Base-by-base conservation (phyloP, 768 basidiomycete species). In the Kondoa subrosea region DNA sequence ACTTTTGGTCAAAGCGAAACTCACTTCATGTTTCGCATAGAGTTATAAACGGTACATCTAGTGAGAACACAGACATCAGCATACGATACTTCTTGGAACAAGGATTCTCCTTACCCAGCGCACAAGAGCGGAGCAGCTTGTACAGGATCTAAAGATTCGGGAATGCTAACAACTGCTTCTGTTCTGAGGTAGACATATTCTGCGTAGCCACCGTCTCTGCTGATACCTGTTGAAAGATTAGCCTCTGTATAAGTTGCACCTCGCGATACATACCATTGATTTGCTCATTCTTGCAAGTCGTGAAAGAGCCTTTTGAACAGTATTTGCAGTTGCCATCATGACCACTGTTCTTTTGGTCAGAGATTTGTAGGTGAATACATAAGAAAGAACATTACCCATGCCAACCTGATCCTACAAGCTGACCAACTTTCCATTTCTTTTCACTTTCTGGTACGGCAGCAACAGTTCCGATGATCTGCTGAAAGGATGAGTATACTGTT, bases 1-100 rank as follows among this genome's bases (percentile, higher is more conserved):
- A 50, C 8, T 8, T 50, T 50, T 21, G n/a, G n/a, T n/a, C n/a
- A n/a, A n/a, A 50, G 8, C 8, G 40, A 50, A 8, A 50, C 40
- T 50, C 40, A 50, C 40, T 8, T 59, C 71, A 77, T 77, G 40
- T 78, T 72, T 66, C 78, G 76, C 21, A 75, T 63, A 3, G 68
- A 56, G 69, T 74, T 75, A 76, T 76, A 80, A n/a, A 73, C 73
- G 2, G 80, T 80, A 4, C 79, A 74, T n/a, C n/a, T n/a, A n/a
- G n/a, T n/a, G n/a, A n/a, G n/a, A n/a, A n/a, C n/a, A n/a, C n/a
- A n/a, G n/a, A n/a, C n/a, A n/a, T n/a, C n/a, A n/a, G n/a, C n/a
- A n/a, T n/a, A n/a, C n/a, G n/a, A n/a, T n/a, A n/a, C n/a, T n/a
- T n/a, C n/a, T n/a, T n/a, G n/a, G n/a, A n/a, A n/a, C n/a, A n/a